Evolutionary conservation across 2,329 filamentous ascomycete genomes (phyloP).

Genomic region (Blastomyces parvus): DNA sequence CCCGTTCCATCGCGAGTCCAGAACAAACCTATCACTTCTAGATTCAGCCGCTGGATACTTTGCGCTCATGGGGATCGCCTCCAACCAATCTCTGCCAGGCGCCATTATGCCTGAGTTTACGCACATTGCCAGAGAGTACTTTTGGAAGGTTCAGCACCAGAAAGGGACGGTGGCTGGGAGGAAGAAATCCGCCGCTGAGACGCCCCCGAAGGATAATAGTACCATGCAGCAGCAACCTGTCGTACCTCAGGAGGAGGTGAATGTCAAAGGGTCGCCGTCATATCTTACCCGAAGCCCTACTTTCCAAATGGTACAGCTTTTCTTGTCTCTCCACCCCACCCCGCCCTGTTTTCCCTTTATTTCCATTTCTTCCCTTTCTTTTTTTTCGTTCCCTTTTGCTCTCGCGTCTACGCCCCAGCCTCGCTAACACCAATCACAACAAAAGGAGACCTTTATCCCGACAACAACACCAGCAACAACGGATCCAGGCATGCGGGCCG

Average conservation of each 20-base stretch:
- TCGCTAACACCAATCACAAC: background rate
- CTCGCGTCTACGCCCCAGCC: no score
- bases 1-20: background rate
- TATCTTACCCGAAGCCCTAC: background rate
- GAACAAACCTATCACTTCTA: background rate
- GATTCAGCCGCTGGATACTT: background rate
- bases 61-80: background rate
- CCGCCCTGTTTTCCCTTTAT: background rate
- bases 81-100: background rate
- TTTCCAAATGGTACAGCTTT: background rate
- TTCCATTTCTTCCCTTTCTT: no score
- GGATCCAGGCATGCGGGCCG: background rate
- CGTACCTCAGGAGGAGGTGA: background rate
- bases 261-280: background rate
- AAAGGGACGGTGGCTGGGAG: background rate
- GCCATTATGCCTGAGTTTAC: background rate
- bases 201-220: background rate
- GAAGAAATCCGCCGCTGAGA: background rate
- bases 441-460: background rate
- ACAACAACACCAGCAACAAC: background rate
- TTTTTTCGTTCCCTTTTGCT: no score
- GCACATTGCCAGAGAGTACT: background rate
- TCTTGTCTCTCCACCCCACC: background rate
- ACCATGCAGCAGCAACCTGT: background rate
- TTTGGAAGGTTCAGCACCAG: background rate